Evolutionary conservation across 164 flowering plant species (phyloP).

Genomic region (Hamamelis virginiana): DNA sequence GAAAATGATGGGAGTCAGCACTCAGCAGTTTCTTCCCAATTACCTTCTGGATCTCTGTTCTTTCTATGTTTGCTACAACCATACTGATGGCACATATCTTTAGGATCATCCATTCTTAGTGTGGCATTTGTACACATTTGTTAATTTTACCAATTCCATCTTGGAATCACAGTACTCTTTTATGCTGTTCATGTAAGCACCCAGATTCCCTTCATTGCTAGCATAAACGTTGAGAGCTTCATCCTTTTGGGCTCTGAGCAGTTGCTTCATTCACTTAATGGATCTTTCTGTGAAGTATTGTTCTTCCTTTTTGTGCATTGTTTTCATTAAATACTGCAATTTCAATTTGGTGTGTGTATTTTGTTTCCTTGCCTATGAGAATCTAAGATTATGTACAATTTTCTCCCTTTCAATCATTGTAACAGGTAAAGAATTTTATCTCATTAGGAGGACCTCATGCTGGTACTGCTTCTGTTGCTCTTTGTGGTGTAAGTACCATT

Average conservation of each 20-base stretch:
- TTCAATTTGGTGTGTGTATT: neutral
- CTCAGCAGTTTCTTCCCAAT: too few relatives aligned
- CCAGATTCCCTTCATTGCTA: neutral
- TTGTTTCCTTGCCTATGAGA: neutral
- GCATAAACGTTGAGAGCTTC: neutral
- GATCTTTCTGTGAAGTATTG: neutral
- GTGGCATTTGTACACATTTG: too few relatives aligned
- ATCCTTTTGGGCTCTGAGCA: neutral
- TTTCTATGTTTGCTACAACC: too few relatives aligned
- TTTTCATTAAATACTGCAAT: neutral
- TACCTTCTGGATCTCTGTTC: too few relatives aligned
- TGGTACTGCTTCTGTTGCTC: slow-evolving; percentile 95
- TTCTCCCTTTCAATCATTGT: slow-evolving; percentile 8
- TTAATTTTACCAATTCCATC: neutral
- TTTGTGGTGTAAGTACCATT: slow-evolving; percentile 79
- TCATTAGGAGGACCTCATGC: slow-evolving; percentile 98
- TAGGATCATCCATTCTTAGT: too few relatives aligned
- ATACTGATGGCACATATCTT: too few relatives aligned
- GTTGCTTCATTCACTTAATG: neutral
- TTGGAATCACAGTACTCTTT: neutral
- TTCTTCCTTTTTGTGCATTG: neutral
- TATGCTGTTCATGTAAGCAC: neutral
- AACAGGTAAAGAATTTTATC: slow-evolving; percentile 80
- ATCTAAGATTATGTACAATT: slow-evolving; percentile 3
- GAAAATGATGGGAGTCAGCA: too few relatives aligned